These are phyloP conservation scores for Entophlyctis luteolus DNA, from an alignment of 192 early-diverging fungal genomes.

Conservation along the genomic window DNA sequence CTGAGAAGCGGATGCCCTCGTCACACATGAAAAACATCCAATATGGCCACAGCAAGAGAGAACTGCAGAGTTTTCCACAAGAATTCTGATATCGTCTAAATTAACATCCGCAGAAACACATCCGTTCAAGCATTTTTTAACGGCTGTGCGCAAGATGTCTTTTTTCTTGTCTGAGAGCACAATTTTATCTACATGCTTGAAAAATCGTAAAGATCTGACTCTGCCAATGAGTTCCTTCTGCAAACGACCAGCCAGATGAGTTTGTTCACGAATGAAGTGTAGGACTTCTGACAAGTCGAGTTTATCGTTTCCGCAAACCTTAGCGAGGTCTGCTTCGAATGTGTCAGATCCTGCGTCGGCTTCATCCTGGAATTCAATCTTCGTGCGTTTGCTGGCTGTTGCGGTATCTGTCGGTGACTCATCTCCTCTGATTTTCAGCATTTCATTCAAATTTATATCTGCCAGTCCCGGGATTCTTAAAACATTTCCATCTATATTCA, in stretches of 20 bases:
- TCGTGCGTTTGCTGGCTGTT: background rate
- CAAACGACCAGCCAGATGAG: constrained; percentile 23
- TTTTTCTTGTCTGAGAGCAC: constrained; percentile 13
- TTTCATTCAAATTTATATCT: constrained; percentile 1
- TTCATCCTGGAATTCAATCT: background rate
- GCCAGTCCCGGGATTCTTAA: constrained; percentile 5
- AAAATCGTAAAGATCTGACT: constrained; percentile 43
- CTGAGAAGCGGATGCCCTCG: constrained; percentile 19
- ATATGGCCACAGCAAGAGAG: constrained; percentile 49
- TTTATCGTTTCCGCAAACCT: constrained; percentile 5
- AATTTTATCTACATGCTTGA: constrained; percentile 27
- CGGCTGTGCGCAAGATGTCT: background rate
- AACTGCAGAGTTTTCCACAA: constrained; percentile 27
- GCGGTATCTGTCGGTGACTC: background rate
- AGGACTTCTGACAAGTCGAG: constrained; percentile 26
- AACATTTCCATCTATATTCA: background rate
- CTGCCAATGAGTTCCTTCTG: constrained; percentile 37
- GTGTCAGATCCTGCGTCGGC: constrained; percentile 5
- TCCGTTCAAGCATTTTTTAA: constrained; percentile 1
- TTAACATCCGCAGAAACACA: background rate
- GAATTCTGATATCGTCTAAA: background rate
- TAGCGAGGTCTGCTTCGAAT: constrained; percentile 1
- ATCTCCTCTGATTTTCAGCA: background rate
- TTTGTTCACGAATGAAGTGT: constrained; percentile 34
- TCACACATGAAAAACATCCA: constrained; percentile 36